Conservation (phyloP, 2,329 filamentous ascomycete species). For the Colletotrichum aenigma region DNA sequence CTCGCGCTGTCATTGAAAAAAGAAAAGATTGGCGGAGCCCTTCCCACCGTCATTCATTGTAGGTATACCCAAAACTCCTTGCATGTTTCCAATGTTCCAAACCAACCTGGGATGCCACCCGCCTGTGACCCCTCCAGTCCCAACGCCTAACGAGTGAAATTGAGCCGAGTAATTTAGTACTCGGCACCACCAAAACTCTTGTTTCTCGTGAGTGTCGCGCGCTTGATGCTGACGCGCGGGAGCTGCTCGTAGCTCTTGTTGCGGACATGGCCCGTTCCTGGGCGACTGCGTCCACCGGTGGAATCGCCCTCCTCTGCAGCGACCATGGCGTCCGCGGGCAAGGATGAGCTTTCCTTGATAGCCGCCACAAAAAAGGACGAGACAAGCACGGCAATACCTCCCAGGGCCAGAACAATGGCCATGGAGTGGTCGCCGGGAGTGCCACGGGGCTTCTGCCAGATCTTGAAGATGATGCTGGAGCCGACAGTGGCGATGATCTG, state of each 20-base stretch:
- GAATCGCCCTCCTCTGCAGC: constrained; percentile 48
- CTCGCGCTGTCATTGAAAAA: not conserved
- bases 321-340: constrained; percentile 40
- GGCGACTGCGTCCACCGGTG: constrained; percentile 24
- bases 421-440: constrained; percentile 86
- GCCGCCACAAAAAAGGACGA: constrained; percentile 75
- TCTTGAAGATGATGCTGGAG: constrained; percentile 82
- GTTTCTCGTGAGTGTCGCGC: constrained; percentile 51
- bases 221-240: constrained; percentile 47
- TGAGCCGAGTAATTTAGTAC: constrained; percentile 33
- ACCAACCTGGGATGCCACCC: not conserved
- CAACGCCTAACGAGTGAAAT: constrained; percentile 15
- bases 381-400: constrained; percentile 77
- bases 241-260: constrained; percentile 46
- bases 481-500: constrained; percentile 90
- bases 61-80: constrained; percentile 5
- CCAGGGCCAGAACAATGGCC: constrained; percentile 83
- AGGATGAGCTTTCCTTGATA: constrained; percentile 64
- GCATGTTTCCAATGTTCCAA: not conserved
- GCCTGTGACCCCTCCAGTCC: not conserved
- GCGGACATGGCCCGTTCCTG: constrained; percentile 34
- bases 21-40: not conserved
- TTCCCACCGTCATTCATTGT: not conserved
- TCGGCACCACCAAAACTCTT: constrained; percentile 55
- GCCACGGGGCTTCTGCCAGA: constrained; percentile 86